Conservation (phyloP, 192 early-diverging fungal genomes). For the Linderina pennispora region DNA sequence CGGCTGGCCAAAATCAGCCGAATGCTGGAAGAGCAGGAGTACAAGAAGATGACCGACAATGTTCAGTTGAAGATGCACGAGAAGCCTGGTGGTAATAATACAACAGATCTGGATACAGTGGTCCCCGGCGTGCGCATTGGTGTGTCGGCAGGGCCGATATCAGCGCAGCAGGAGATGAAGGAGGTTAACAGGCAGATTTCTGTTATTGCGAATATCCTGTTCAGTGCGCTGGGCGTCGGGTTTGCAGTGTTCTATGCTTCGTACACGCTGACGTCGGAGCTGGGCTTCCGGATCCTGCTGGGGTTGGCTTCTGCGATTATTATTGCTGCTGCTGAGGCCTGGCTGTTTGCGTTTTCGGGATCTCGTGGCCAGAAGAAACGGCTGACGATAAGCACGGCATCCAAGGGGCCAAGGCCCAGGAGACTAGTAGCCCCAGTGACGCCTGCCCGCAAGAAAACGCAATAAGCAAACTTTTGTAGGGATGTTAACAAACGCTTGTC, state of each 20-base stretch:
- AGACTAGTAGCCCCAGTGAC: too few relatives aligned
- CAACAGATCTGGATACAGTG: constrained; percentile 6
- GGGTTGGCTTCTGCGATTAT: constrained; percentile 21
- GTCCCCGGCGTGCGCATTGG: constrained; percentile 35
- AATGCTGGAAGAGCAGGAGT: constrained; percentile 37
- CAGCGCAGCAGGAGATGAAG: constrained; percentile 24
- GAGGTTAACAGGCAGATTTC: constrained; percentile 26
- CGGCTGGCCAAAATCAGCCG: constrained; percentile 27
- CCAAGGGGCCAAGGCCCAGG: too few relatives aligned
- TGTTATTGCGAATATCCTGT: constrained; percentile 38
- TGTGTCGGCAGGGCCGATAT: not conserved
- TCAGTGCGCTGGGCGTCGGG: constrained; percentile 38
- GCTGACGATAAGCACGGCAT: not conserved
- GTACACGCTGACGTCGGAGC: constrained; percentile 35
- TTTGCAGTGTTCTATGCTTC: constrained; percentile 43
- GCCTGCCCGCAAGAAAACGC: not conserved
- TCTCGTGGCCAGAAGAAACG: constrained; percentile 35
- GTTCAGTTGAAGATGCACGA: constrained; percentile 1
- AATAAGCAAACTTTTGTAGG: not conserved
- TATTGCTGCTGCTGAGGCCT: constrained; percentile 25
- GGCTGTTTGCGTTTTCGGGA: constrained; percentile 32
- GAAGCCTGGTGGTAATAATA: not conserved
- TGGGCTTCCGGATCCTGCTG: constrained; percentile 35
- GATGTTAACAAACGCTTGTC: not conserved
- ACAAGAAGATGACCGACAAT: constrained; percentile 22